Base-by-base conservation (phyloP, 2,329 filamentous ascomycete species). In the Rugonectria rugulosa region DNA sequence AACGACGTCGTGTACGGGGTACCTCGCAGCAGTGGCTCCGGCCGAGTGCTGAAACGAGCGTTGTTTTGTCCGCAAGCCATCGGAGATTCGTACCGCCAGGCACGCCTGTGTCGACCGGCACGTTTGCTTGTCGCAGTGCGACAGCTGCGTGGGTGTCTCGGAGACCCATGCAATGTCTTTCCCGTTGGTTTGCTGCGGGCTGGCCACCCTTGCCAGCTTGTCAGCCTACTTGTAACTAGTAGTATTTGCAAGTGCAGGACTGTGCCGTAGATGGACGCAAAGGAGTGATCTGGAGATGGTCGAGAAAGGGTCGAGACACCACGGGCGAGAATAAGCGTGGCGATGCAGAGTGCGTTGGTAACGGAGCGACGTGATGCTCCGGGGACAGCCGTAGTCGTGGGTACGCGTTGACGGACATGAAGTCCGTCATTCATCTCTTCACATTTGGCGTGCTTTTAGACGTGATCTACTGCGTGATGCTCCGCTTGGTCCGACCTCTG, bases 101-200 rank as follows among this genome's bases (percentile, higher is more conserved):
- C n/a, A n/a, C n/a, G n/a, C n/a, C n/a, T n/a, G n/a, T n/a, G n/a
- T n/a, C n/a, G n/a, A n/a, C n/a, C n/a, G n/a, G n/a, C n/a, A n/a
- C n/a, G n/a, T n/a, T n/a, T n/a, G n/a, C n/a, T n/a, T n/a, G n/a
- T n/a, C n/a, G n/a, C n/a, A n/a, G n/a, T n/a, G n/a, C n/a, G n/a
- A n/a, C n/a, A n/a, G n/a, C n/a, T n/a, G 34, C n/a, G 15, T 29
- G 37, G 20, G 20, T 46, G 50, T 47, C 50, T 42, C 26, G n/a
- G n/a, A 9, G 7, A 3, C 19, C 26, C 7, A 12, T 29, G 26
- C 26, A n/a, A 11, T 40, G 36, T 38, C 36, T 38, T 19, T 5
- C 36, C 17, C 17, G 17, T 38, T 38, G 29, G 29, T 32, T 38
- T 6, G n/a, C n/a, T 14, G 9, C 6, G 10, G 6, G 32, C 14